Conservation (phyloP, 129 eudicot species). For the Cynara cardunculus region DNA sequence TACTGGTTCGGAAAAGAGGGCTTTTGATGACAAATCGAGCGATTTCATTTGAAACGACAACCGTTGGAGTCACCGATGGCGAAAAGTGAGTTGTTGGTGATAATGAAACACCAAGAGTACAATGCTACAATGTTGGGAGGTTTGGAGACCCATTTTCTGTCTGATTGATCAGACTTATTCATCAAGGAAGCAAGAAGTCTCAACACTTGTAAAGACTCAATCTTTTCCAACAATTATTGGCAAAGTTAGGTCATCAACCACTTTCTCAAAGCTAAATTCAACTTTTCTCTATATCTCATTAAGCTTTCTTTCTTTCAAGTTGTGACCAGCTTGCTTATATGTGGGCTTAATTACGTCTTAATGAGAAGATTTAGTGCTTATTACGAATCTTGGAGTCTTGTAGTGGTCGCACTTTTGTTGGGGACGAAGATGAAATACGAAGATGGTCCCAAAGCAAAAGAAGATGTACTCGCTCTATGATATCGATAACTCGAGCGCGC, state of each 20-base stretch:
- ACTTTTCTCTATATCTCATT: no score
- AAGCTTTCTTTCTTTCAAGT: background rate
- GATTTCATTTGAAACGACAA: background rate
- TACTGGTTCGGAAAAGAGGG: background rate
- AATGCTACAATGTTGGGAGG: constrained; percentile 17
- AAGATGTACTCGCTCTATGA: constrained; percentile 22
- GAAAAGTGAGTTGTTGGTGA: constrained; percentile 23
- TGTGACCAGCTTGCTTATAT: background rate
- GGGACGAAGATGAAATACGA: constrained; percentile 1
- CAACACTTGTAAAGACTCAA: background rate
- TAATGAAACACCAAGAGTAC: constrained; percentile 18
- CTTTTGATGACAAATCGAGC: constrained; percentile 7
- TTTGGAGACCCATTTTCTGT: constrained; percentile 11
- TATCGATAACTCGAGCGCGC: constrained; percentile 13
- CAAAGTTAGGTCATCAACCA: constrained; percentile 15
- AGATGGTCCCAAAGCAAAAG: constrained; percentile 25
- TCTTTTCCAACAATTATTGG: constrained; percentile 4
- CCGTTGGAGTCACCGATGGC: constrained; percentile 2
- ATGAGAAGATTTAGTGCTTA: background rate
- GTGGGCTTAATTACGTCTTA: background rate
- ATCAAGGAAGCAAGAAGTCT: background rate
- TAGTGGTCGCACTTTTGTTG: constrained; percentile 3
- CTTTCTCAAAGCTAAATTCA: background rate
- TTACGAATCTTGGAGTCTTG: constrained; percentile 10
- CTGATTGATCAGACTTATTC: constrained; percentile 9